phyloP scores from a whole-genome alignment of 345 rosid species.

The Anacardium occidentale region DNA sequence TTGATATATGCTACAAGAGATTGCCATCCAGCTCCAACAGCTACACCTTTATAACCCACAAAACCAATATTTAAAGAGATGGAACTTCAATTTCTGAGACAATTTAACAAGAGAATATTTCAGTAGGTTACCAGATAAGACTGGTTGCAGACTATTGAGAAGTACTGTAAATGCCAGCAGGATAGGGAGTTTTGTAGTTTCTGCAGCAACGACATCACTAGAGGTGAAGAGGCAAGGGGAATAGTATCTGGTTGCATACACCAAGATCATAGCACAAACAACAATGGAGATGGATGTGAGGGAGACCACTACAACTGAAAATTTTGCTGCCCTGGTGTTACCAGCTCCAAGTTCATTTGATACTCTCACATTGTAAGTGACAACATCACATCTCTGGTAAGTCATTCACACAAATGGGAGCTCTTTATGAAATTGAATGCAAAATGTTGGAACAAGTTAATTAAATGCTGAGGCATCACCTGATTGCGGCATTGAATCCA shows the following conservation, averaged over 20 bases:
- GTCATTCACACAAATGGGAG: not conserved
- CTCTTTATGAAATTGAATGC: not conserved
- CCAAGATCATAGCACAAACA: conserved; percentile 52
- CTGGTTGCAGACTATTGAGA: conserved; percentile 86
- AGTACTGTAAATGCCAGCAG: conserved; percentile 76
- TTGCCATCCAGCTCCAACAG: conserved; percentile 99
- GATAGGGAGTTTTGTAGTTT: conserved; percentile 65
- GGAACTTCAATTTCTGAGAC: not conserved
- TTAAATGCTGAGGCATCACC: conserved; percentile 35
- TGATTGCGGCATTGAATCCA: conserved; percentile 90
- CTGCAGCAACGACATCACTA: conserved; percentile 73
- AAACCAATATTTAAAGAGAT: not conserved
- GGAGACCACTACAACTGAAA: conserved; percentile 70
- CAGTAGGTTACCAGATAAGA: conserved; percentile 61
- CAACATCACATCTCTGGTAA: conserved; percentile 10
- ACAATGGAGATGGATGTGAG: conserved; percentile 66
- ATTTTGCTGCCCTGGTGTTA: conserved; percentile 63
- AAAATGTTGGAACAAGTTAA: not conserved
- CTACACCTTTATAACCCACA: conserved; percentile 56
- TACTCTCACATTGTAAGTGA: conserved; percentile 62
- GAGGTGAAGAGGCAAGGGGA: conserved; percentile 82
- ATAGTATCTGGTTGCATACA: conserved; percentile 51
- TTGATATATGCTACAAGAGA: conserved; percentile 77
- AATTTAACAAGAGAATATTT: not conserved
- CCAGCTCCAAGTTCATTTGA: conserved; percentile 91